Percentiles rank a stretch among this genome's conserved stretches.
phyloP scores from a whole-genome alignment of 1,284 basidiomycete species.

The Cryptococcus sp. region DNA sequence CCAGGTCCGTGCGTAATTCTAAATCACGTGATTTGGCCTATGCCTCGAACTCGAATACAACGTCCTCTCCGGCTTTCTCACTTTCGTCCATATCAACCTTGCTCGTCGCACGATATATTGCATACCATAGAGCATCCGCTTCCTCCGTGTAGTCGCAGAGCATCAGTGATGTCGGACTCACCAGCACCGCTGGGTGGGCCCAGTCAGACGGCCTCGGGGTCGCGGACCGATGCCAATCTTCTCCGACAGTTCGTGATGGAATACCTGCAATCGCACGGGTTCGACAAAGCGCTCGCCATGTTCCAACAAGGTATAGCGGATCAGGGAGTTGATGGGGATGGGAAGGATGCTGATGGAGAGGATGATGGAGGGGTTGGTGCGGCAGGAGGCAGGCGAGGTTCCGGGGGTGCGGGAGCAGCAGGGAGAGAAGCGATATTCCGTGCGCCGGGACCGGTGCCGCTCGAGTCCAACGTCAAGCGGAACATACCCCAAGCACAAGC shows the following conservation, averaged over 20 bases:
- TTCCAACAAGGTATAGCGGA: conserved; percentile 67
- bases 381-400: conserved; percentile 54
- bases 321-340: conserved; percentile 59
- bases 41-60: too few relatives aligned
- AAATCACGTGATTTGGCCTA: too few relatives aligned
- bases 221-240: conserved; percentile 34
- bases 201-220: conserved; percentile 13
- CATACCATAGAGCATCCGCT: background rate
- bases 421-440: conserved; percentile 45
- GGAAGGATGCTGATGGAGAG: conserved; percentile 55
- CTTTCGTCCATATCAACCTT: background rate
- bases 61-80: too few relatives aligned
- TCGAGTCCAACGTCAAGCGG: conserved; percentile 48
- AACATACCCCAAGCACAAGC: conserved; percentile 59
- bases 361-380: conserved; percentile 22
- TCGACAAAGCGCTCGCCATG: conserved; percentile 72
- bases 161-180: conserved; percentile 32
- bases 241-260: conserved; percentile 68
- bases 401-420: conserved; percentile 44
- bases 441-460: conserved; percentile 41
- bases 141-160: background rate
- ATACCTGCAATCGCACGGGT: conserved; percentile 80
- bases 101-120: background rate
- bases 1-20: too few relatives aligned
- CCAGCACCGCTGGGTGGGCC: conserved; percentile 32